Evolutionary conservation across 495 filamentous ascomycete species (phyloP), one percentile per base, ranked within the genome.

Genomic region (Hypoxylon fragiforme): DNA sequence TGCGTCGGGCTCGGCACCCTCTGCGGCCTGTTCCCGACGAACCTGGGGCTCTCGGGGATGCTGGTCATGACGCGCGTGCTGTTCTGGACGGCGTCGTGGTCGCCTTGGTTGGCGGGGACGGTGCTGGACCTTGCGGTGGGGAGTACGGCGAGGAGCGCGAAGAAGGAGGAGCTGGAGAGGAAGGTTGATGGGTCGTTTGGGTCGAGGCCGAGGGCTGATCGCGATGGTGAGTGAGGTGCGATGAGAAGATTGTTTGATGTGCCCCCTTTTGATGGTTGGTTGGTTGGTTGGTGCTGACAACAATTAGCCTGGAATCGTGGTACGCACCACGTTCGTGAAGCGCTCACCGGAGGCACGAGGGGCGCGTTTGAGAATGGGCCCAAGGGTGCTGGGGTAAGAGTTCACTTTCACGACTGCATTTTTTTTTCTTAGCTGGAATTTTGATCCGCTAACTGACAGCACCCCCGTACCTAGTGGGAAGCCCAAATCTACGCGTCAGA

Each of bases 1-100:
- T 38, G 75, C 7, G 49, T 64, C 4, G 67, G 51, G 1, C 64
- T 68, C 0, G 71, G 66, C 2, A 58, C 78, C 6, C 11, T 77
- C 3, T 65, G 65, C 4, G 74, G 73, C 15, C 7, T 53, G 42
- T 52, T 30, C 12, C 55, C 55, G 1, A 22, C 34, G 3, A 24
- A 34, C 0, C 36, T 59, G 11, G 55, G 55, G 5, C 2, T 38
- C 0, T 20, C 19, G 3, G 48, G 48, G 12, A 59, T 59, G 48
- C 18, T 53, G 5, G 8, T 59, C 13, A 26, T 34, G 7, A 47
- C 12, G 22, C 26, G 42, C 2, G 15, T 40, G 12, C 13, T 59
- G 8, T 53, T 59, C 42, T 42, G 19, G 9, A 18, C 30, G 7
- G 42, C 55, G 0, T 36, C 22, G 14, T 59, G 55, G 55, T 44